phyloP scores from a whole-genome alignment of 1,284 basidiomycete genomes.

The Cryptococcus maquisensis region DNA sequence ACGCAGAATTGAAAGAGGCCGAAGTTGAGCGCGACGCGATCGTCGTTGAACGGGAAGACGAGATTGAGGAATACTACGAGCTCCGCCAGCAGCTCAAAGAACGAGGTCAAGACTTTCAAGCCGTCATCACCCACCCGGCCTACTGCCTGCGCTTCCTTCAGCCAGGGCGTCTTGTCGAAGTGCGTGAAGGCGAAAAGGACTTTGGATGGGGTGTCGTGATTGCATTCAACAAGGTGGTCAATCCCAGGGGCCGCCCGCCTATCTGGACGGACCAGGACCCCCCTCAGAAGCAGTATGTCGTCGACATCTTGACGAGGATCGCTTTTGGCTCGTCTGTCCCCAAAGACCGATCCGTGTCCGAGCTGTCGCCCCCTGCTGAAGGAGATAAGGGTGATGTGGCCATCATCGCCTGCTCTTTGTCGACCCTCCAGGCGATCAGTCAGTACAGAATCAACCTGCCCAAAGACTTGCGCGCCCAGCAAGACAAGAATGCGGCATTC shows the following conservation, averaged over 20 bases:
- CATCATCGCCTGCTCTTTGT: constrained; percentile 83
- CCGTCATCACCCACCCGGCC: constrained; percentile 89
- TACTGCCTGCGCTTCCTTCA: constrained; percentile 93
- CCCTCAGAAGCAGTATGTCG: constrained; percentile 84
- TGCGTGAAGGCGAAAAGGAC: constrained; percentile 80
- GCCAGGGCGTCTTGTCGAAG: constrained; percentile 81
- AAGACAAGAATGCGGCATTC: constrained; percentile 76
- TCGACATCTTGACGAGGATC: constrained; percentile 89
- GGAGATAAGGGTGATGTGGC: constrained; percentile 74
- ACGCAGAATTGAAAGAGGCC: constrained; percentile 66
- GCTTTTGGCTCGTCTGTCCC: constrained; percentile 62
- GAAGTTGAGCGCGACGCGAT: constrained; percentile 67
- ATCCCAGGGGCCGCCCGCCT: constrained; percentile 40
- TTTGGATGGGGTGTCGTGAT: constrained; percentile 96
- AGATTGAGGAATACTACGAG: constrained; percentile 86
- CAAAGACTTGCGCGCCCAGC: constrained; percentile 76
- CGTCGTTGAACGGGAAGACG: constrained; percentile 74
- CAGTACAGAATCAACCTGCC: constrained; percentile 83
- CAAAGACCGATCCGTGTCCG: constrained; percentile 62
- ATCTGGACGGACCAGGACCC: constrained; percentile 56
- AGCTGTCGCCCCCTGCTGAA: constrained; percentile 64
- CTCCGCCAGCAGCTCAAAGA: constrained; percentile 85
- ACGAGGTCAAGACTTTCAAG: constrained; percentile 76
- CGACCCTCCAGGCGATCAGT: constrained; percentile 79
- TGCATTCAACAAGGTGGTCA: constrained; percentile 72